Evolutionary conservation across 2,329 filamentous ascomycete genomes (phyloP).

Genomic region (Fusarium concolor): DNA sequence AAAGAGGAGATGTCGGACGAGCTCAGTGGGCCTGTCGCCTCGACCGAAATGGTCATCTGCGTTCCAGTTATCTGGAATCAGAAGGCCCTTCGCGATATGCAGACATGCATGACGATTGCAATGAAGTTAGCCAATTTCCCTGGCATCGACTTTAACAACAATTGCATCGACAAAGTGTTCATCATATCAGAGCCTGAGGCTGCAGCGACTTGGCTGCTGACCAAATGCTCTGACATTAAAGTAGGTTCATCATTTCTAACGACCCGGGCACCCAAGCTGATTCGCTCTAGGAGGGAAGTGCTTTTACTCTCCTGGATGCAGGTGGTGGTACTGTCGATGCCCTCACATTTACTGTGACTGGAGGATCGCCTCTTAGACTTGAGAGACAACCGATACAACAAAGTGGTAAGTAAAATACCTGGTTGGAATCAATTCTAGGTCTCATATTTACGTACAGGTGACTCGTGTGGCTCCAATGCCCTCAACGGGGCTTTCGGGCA

Average conservation of each 20-base stretch:
- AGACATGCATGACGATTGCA: not conserved
- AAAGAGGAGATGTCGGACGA: not conserved
- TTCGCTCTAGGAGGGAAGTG: too few species aligned
- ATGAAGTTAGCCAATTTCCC: not conserved
- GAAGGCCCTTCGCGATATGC: constrained; percentile 2
- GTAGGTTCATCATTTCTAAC: too few species aligned
- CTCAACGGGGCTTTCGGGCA: not conserved
- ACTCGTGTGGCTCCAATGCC: constrained; percentile 7
- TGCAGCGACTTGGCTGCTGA: not conserved
- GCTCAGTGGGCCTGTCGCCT: not conserved
- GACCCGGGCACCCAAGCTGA: too few species aligned
- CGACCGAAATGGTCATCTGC: constrained; percentile 7
- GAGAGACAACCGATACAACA: not conserved
- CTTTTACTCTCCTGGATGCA: constrained; percentile 2
- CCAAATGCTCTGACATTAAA: not conserved
- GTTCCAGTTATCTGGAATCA: not conserved
- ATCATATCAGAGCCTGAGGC: constrained; percentile 19
- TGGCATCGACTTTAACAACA: not conserved
- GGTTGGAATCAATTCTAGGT: too few species aligned
- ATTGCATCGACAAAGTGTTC: constrained; percentile 4
- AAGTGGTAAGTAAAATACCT: not conserved
- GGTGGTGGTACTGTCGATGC: constrained; percentile 9
- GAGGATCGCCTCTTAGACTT: not conserved
- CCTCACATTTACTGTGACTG: not conserved
- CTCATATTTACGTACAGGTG: not conserved